These are phyloP conservation scores for Sutorius eximius DNA, from an alignment of 1,284 basidiomycete species.

Conservation along the genomic window DNA sequence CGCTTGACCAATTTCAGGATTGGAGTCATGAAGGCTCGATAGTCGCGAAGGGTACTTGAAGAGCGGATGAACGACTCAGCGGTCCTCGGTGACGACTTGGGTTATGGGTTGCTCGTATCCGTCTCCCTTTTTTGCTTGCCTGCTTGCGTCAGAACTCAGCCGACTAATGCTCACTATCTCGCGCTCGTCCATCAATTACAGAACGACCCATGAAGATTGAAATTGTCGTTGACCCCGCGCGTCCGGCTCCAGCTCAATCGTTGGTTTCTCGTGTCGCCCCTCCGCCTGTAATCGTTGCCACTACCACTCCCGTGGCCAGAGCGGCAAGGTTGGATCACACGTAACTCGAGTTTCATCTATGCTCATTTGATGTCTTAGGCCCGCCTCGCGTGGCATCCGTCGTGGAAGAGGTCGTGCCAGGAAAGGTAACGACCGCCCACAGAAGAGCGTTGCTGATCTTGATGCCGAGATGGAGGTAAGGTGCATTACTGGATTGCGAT, in stretches of 20 bases:
- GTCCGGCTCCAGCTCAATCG: conserved; percentile 57
- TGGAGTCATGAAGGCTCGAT: conserved; percentile 30
- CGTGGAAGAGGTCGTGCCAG: conserved; percentile 56
- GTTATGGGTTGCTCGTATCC: conserved; percentile 35
- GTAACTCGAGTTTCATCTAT: conserved; percentile 1
- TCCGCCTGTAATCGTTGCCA: conserved; percentile 38
- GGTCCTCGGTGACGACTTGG: conserved; percentile 43
- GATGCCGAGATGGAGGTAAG: conserved; percentile 85
- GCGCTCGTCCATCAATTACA: conserved; percentile 46
- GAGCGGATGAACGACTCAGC: conserved; percentile 41
- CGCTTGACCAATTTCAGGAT: conserved; percentile 38
- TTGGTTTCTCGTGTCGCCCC: conserved; percentile 73
- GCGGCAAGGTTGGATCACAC: conserved; percentile 45
- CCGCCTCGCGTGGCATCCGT: conserved; percentile 47
- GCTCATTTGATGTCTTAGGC: conserved; percentile 14
- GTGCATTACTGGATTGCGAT: neutral
- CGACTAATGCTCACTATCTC: conserved; percentile 55
- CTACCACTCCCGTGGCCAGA: conserved; percentile 31
- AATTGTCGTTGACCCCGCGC: conserved; percentile 88
- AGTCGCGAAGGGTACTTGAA: conserved; percentile 32
- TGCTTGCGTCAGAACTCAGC: conserved; percentile 53
- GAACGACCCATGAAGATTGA: conserved; percentile 99
- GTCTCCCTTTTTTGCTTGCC: conserved; percentile 43
- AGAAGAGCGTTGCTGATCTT: conserved; percentile 71
- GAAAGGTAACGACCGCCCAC: conserved; percentile 64